phyloP scores from a whole-genome alignment of 1,284 basidiomycete species.

The Moesziomyces antarcticus region DNA sequence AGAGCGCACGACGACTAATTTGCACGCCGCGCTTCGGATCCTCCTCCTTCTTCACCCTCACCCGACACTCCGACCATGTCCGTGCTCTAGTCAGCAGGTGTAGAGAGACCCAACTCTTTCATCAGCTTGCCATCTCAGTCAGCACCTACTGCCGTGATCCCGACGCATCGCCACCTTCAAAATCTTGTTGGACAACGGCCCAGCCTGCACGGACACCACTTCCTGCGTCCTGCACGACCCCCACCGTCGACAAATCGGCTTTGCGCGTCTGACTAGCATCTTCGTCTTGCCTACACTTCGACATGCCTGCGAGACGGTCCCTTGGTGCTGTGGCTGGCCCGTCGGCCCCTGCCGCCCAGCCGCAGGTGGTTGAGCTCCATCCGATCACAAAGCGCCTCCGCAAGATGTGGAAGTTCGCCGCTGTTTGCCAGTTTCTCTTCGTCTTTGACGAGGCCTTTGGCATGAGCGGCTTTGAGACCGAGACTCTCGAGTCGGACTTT shows the following conservation, averaged over 20 bases:
- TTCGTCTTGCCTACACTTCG: not conserved
- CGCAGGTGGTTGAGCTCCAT: conserved; percentile 31
- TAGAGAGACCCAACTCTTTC: not conserved
- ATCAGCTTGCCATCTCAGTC: not conserved
- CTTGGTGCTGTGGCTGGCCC: conserved; percentile 37
- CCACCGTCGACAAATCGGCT: not conserved
- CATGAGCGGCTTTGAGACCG: conserved; percentile 62
- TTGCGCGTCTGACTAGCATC: not conserved
- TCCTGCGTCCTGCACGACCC: not conserved
- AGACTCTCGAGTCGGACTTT: conserved; percentile 70
- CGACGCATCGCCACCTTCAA: not conserved
- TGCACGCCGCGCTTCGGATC: conserved; percentile 1
- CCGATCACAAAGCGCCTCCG: conserved; percentile 55
- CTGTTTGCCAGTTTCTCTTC: conserved; percentile 65
- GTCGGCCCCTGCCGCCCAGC: conserved; percentile 17
- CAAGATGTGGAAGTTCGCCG: conserved; percentile 65
- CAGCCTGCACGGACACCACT: not conserved
- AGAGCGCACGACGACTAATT: not conserved
- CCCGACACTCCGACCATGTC: not conserved
- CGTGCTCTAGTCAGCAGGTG: not conserved
- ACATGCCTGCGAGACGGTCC: conserved; percentile 38
- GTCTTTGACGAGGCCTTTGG: conserved; percentile 67
- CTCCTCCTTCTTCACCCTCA: conserved; percentile 17
- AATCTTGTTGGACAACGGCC: not conserved
- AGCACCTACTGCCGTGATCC: not conserved